These are phyloP conservation scores for Raffaelea arxii DNA, from an alignment of 2,329 filamentous ascomycete genomes.

Conservation along the genomic window DNA sequence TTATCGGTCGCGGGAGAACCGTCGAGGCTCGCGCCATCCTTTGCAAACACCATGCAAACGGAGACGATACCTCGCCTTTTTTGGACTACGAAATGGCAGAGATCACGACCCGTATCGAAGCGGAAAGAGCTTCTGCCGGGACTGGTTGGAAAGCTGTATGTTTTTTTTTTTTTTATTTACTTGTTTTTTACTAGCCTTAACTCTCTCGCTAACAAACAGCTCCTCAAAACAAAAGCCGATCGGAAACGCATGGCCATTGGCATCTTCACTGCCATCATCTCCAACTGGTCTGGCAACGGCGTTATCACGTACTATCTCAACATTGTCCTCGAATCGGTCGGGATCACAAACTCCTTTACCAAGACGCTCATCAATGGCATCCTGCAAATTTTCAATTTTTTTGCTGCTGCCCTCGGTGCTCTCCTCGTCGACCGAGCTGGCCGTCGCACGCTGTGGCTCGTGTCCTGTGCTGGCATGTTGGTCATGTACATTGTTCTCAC, in stretches of 20 bases:
- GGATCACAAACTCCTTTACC: slow-evolving; percentile 21
- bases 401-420: slow-evolving; percentile 23
- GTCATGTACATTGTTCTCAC: slow-evolving; percentile 24
- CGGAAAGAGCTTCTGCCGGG: neutral
- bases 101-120: neutral
- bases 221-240: slow-evolving; percentile 5
- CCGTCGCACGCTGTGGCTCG: slow-evolving; percentile 31
- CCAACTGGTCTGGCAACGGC: slow-evolving; percentile 10
- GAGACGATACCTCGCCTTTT: neutral
- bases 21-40: slow-evolving; percentile 42
- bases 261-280: slow-evolving; percentile 4
- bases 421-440: slow-evolving; percentile 31
- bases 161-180: neutral
- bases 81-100: neutral
- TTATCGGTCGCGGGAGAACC: slow-evolving; percentile 31
- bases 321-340: slow-evolving; percentile 23
- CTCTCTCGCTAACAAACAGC: neutral
- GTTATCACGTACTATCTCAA: slow-evolving; percentile 23
- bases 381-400: slow-evolving; percentile 23
- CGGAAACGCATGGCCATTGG: slow-evolving; percentile 8
- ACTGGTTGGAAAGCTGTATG: neutral
- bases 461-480: slow-evolving; percentile 24
- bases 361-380: slow-evolving; percentile 15
- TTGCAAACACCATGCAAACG: slow-evolving; percentile 20
- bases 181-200: neutral